Conservation (phyloP, 2,329 filamentous ascomycete species). For the Penicillium sp. region DNA sequence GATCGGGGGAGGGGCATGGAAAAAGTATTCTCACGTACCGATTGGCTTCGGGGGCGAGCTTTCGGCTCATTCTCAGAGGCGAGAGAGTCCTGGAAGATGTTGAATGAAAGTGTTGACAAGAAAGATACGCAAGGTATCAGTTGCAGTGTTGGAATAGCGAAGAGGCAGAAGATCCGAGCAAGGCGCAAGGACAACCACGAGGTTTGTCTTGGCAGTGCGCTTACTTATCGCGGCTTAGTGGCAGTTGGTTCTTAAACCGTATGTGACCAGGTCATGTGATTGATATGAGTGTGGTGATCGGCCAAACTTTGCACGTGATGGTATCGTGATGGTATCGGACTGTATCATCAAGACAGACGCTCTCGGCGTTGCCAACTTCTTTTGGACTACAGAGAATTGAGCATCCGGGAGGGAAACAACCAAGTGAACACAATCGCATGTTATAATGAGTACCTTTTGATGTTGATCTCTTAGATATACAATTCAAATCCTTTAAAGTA, state of each 20-base stretch:
- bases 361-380: slow-evolving; percentile 9
- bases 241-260: not conserved
- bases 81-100: slow-evolving; percentile 21
- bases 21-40: slow-evolving; percentile 61
- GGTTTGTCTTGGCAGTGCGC: slow-evolving; percentile 27
- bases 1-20: slow-evolving; percentile 30
- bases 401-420: not conserved
- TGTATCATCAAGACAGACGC: slow-evolving; percentile 4
- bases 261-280: slow-evolving; percentile 8
- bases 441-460: not conserved
- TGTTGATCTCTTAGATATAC: not conserved
- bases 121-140: slow-evolving; percentile 32
- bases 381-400: slow-evolving; percentile 5
- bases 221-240: slow-evolving; percentile 20
- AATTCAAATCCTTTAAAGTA: not conserved
- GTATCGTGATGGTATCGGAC: slow-evolving; percentile 1
- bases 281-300: not conserved
- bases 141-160: slow-evolving; percentile 20
- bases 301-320: slow-evolving; percentile 2
- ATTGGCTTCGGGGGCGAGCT: slow-evolving; percentile 99
- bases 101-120: slow-evolving; percentile 18
- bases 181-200: slow-evolving; percentile 31
- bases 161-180: slow-evolving; percentile 21
- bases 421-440: slow-evolving; percentile 2
- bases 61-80: slow-evolving; percentile 52